Base-by-base conservation (phyloP, 2,329 filamentous ascomycete genomes). In the Colletotrichum karsti region DNA sequence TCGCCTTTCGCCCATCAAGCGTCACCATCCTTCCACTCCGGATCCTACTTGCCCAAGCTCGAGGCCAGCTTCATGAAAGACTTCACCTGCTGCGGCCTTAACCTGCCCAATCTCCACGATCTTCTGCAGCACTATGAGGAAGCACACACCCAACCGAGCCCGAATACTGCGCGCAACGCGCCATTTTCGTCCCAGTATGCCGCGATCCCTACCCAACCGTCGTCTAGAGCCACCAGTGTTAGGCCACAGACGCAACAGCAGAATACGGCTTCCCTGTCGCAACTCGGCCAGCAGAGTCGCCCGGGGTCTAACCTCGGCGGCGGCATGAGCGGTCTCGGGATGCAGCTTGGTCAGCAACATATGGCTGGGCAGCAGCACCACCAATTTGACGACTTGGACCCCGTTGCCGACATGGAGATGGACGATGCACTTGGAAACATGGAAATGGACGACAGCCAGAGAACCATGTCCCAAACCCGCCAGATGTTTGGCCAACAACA, bases 31-130 rank as follows among this genome's bases (percentile, higher is more conserved):
- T 97, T 94, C 75, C 95, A 98, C 80, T 98, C 95, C 1, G 97
- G 95, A 7, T 98, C 96, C 26, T 98, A 98, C 78, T 88, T 98
- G 2, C 95, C 95, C 9, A 98, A 97, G 80, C 90, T 98, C 77
- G 96, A 99, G 81, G 95, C 95, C 69, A 96, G 95, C 77, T 99
- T 98, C 79, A 97, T 98, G 93, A 92, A 92, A 80, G 95, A 98
- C 82, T 98, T 98, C 81, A 92, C 92, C 58, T 99, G 96, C 83
- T 99, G 96, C 81, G 94, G 94, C 75, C 89, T 93, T 74, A 95
- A 92, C 33, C 87, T 98, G 72, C 92, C 95, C 24, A 97, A 95
- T 56, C 88, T 99, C 73, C 96, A 99, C 82, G 96, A 98, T 77
- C 86, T 99, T 51, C 85, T 99, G 51, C 94, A 97, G 77, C 96